Conservation (phyloP, 1,284 basidiomycete genomes). For the Irpex rosettiformis region DNA sequence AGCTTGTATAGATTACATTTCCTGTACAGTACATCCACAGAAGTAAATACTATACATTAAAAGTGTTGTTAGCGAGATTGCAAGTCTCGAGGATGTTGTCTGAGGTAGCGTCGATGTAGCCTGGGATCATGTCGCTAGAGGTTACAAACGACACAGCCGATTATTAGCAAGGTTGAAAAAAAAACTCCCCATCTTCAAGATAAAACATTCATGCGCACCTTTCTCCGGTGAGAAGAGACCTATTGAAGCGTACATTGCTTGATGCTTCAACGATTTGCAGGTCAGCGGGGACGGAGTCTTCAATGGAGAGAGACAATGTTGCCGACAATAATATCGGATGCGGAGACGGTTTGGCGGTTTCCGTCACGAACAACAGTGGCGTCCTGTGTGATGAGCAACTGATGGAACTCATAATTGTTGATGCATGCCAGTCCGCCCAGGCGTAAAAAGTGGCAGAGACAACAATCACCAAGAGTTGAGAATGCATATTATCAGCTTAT, state of each 20-base stretch:
- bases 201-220: conserved; percentile 25
- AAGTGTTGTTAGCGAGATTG: no score
- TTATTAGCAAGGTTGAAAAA: no score
- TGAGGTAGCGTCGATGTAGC: conserved; percentile 46
- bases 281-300: conserved; percentile 43
- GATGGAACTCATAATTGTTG: conserved; percentile 50
- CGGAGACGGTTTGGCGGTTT: conserved; percentile 23
- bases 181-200: background rate
- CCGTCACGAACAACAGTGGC: conserved; percentile 45
- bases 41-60: no score
- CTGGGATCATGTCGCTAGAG: conserved; percentile 49
- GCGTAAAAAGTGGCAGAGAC: conserved; percentile 37
- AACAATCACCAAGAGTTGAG: conserved; percentile 31
- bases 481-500: conserved; percentile 43
- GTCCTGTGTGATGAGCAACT: conserved; percentile 45
- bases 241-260: conserved; percentile 56
- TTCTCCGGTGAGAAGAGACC: conserved; percentile 63
- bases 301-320: conserved; percentile 34
- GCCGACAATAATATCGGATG: conserved; percentile 31
- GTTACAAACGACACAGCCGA: no score
- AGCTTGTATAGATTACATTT: no score
- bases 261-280: conserved; percentile 45
- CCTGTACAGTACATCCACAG: no score
- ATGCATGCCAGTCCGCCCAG: conserved; percentile 40
- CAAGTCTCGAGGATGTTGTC: conserved; percentile 59